Base-by-base conservation (phyloP, 1,284 basidiomycete species). In the Tilletia setariae region DNA sequence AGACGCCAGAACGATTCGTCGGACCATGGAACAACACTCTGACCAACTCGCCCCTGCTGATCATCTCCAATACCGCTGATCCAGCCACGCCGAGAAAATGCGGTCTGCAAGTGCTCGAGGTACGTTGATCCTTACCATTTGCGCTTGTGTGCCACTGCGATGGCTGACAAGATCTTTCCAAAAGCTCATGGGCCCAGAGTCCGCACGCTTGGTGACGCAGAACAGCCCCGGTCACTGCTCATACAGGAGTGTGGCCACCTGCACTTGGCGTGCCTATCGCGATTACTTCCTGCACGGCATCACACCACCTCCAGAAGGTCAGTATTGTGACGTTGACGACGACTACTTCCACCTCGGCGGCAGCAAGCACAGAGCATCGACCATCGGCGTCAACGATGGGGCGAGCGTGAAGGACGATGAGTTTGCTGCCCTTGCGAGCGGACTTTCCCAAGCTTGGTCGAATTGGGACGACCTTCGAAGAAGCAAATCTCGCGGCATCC, bases 61-160 rank as follows among this genome's bases (percentile, higher is more conserved):
- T 71, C 65, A 62, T 74, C 63, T 61, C 47, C 30, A 74, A 74
- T 49, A 74, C 70, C 8, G 72, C 70, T n/a, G 70, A 74, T n/a
- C 72, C 72, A 0, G 67, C 70, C 56, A 73, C 72, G 2, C 72
- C 72, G 2, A 63, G 71, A 35, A 19, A 62, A 2, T 66, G 62
- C 9, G 72, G 66, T 15, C 47, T 49, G 19, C 47, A 49, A 49
- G 47, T 49, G 8, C 23, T 49, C n/a, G 47, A 49, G 23, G 47
- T 49, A 25, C 8, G 47, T 46, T 46, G n/a, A n/a, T 40, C 6
- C 11, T 40, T 40, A 11, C 35, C 35, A 40, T 11, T 40, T 40
- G 6, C 35, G 35, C 11, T 40, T 4, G 35, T 40, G 35, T 40
- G 35, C 35, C 35, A 40, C 4, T 40, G 35, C 11, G 35, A 11